phyloP scores from a whole-genome alignment of 805 yeast genomes.

The Candida chilensis region DNA sequence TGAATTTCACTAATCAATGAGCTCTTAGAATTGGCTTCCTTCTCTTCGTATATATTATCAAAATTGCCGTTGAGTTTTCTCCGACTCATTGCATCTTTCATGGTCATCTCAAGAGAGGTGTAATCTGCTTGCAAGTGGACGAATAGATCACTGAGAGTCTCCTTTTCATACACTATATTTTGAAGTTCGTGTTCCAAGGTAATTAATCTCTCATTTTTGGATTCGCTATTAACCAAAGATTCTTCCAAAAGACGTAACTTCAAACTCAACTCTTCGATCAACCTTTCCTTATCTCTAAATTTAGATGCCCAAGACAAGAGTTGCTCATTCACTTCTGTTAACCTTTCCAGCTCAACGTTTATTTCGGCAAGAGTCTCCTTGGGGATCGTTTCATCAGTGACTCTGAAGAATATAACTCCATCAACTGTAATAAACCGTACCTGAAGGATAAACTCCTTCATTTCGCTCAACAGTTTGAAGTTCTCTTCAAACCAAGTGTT shows the following conservation, averaged over 20 bases:
- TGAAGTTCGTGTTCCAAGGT: slow-evolving; percentile 7
- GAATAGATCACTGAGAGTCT: slow-evolving; percentile 7
- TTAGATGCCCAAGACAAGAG: slow-evolving; percentile 1
- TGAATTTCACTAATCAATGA: slow-evolving; percentile 35
- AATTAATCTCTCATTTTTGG: slow-evolving; percentile 14
- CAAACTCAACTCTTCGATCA: slow-evolving; percentile 31
- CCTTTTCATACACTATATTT: slow-evolving; percentile 8
- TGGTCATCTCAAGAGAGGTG: too few relatives aligned
- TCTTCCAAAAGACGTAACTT: slow-evolving; percentile 37
- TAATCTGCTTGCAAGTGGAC: too few relatives aligned
- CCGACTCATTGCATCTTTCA: slow-evolving; percentile 5
- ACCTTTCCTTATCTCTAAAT: slow-evolving; percentile 12
- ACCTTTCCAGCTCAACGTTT: slow-evolving; percentile 1
- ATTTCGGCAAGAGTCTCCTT: not conserved
- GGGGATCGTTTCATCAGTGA: too few relatives aligned
- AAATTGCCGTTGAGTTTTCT: slow-evolving; percentile 15
- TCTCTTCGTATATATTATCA: slow-evolving; percentile 20
- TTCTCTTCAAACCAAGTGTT: too few relatives aligned
- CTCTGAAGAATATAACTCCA: too few relatives aligned
- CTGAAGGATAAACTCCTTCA: too few relatives aligned
- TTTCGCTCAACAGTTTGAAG: too few relatives aligned
- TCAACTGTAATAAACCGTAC: too few relatives aligned
- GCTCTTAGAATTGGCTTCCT: slow-evolving; percentile 17
- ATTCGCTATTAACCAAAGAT: slow-evolving; percentile 20
- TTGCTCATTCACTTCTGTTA: slow-evolving; percentile 1